phyloP scores from a whole-genome alignment of 768 basidiomycete species.

The Leccinum boreale region DNA sequence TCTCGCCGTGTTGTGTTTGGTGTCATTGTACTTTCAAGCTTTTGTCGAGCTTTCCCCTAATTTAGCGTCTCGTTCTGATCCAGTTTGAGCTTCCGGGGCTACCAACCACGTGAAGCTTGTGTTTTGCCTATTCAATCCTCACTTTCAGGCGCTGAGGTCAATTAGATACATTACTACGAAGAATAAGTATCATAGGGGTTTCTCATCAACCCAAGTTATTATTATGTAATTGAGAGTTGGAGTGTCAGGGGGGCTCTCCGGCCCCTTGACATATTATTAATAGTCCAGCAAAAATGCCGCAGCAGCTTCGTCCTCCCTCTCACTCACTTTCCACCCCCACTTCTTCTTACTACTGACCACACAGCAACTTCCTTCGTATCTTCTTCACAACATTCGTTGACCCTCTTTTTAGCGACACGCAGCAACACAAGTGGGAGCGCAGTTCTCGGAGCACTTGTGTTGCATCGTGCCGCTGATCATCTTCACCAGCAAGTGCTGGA shows the following conservation, averaged over 20 bases:
- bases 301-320: slow-evolving; percentile 5
- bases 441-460: slow-evolving; percentile 43
- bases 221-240: neutral
- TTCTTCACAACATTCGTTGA: neutral
- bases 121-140: no score
- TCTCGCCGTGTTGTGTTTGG: no score
- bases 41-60: no score
- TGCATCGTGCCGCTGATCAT: slow-evolving; percentile 13
- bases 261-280: slow-evolving; percentile 10
- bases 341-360: neutral
- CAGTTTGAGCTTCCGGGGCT: no score
- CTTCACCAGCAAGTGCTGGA: neutral
- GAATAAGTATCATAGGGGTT: no score
- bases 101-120: no score
- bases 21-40: no score
- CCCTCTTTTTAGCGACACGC: slow-evolving; percentile 8
- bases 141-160: no score
- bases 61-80: no score
- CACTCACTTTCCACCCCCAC: neutral
- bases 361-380: neutral
- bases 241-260: neutral
- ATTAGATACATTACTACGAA: no score
- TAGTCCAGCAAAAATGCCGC: slow-evolving; percentile 39
- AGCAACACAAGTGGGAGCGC: slow-evolving; percentile 41
- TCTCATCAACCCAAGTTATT: no score